phyloP scores from a whole-genome alignment of 768 basidiomycete genomes.

The Boletus insuetus region DNA sequence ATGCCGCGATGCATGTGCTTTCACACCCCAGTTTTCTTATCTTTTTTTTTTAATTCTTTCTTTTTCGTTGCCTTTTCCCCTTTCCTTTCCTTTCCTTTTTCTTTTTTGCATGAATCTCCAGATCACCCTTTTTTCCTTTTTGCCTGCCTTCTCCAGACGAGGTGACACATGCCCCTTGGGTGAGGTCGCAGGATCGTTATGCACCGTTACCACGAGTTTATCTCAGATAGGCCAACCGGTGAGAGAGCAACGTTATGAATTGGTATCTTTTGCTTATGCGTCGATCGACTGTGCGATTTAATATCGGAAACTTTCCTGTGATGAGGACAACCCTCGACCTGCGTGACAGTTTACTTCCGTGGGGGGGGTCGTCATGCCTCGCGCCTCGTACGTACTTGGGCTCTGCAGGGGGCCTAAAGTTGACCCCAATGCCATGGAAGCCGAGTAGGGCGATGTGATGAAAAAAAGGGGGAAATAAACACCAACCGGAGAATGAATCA shows the following conservation, averaged over 20 bases:
- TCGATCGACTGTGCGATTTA: slow-evolving; percentile 27
- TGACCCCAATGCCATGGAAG: slow-evolving; percentile 1
- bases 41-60: slow-evolving; percentile 4
- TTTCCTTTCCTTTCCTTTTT: background rate
- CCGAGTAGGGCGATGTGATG: background rate
- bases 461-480: background rate
- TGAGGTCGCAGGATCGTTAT: slow-evolving; percentile 25
- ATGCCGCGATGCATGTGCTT: slow-evolving; percentile 17
- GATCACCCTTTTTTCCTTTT: no score
- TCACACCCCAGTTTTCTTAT: slow-evolving; percentile 16
- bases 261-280: slow-evolving; percentile 4
- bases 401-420: slow-evolving; percentile 6
- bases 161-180: slow-evolving; percentile 24
- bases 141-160: slow-evolving; percentile 8
- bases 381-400: slow-evolving; percentile 10
- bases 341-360: slow-evolving; percentile 10
- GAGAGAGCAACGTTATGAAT: slow-evolving; percentile 12
- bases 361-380: slow-evolving; percentile 4
- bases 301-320: slow-evolving; percentile 18
- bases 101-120: no score
- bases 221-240: slow-evolving; percentile 22
- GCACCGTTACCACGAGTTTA: slow-evolving; percentile 29
- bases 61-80: background rate
- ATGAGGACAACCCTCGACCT: slow-evolving; percentile 6
- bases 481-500: slow-evolving; percentile 9